Percentiles rank a stretch among this genome's conserved stretches.
Conservation (phyloP, 495 filamentous ascomycete genomes). For the Lepraria neglecta region DNA sequence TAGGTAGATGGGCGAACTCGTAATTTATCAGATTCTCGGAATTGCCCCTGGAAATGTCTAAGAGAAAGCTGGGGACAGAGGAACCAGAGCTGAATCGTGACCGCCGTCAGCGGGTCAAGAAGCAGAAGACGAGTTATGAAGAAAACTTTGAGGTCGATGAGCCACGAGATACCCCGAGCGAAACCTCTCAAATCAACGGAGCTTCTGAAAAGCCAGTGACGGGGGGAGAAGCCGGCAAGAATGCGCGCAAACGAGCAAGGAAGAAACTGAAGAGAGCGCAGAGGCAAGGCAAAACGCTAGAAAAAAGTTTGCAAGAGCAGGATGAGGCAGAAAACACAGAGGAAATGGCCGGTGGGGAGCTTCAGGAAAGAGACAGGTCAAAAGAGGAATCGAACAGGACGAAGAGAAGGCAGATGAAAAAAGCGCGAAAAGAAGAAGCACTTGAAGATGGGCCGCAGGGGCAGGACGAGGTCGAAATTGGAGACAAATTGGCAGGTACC, state of each 20-base stretch:
- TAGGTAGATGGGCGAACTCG: not conserved
- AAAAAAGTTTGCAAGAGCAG: not conserved
- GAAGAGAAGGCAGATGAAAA: not conserved
- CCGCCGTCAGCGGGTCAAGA: conserved; percentile 4
- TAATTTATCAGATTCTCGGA: not conserved
- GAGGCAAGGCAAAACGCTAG: not conserved
- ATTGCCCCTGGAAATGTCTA: not conserved
- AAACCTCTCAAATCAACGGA: not conserved
- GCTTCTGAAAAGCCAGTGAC: not conserved
- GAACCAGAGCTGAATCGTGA: not conserved
- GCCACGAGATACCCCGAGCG: not conserved
- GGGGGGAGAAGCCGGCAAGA: not conserved
- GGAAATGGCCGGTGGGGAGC: not conserved
- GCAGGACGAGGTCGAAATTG: no score
- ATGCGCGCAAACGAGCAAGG: not conserved
- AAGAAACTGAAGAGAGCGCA: not conserved
- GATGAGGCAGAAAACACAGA: not conserved
- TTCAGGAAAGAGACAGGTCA: no score
- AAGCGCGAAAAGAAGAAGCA: no score
- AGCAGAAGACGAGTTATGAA: conserved; percentile 1
- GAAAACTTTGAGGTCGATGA: not conserved
- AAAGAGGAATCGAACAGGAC: not conserved
- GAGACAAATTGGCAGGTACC: no score
- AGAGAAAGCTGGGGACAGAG: conserved; percentile 4
- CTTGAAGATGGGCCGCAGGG: no score